A percentile compares a stretch with the other conserved stretches of the same genome.
phyloP scores from a whole-genome alignment of 768 basidiomycete species.

The Xerocomus brunneocitrinus region DNA sequence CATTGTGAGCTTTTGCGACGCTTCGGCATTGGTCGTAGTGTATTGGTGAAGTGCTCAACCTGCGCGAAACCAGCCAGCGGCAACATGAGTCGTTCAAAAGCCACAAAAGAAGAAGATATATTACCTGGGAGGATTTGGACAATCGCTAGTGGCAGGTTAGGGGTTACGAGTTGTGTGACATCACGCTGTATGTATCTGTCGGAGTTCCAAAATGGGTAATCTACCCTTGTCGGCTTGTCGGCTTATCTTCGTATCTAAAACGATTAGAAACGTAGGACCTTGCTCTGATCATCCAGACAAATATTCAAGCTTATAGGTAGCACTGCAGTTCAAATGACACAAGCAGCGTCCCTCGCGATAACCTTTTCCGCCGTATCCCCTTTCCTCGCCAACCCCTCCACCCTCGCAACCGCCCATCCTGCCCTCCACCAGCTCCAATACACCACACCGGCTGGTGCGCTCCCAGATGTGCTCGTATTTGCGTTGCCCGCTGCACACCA shows the following conservation, averaged over 20 bases:
- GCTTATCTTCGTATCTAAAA: no score
- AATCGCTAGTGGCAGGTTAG: no score
- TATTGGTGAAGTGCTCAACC: no score
- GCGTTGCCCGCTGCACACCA: slow-evolving; percentile 4
- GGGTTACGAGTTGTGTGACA: no score
- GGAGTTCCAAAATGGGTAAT: no score
- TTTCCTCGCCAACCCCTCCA: slow-evolving; percentile 21
- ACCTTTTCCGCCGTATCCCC: slow-evolving; percentile 26
- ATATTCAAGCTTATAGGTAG: no score
- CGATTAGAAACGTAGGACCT: no score
- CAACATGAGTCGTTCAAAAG: neutral
- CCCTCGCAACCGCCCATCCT: slow-evolving; percentile 18
- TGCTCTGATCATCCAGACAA: no score
- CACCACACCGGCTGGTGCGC: slow-evolving; percentile 16
- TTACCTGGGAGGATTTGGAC: neutral
- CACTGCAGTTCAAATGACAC: neutral
- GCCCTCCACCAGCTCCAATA: slow-evolving; percentile 22
- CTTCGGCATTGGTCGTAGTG: no score
- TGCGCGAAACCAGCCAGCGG: neutral
- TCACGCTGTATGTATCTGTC: no score
- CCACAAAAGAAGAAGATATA: neutral
- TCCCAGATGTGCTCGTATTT: slow-evolving; percentile 22
- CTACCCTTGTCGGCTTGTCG: no score
- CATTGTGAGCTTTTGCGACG: neutral
- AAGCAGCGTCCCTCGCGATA: slow-evolving; percentile 22